Base-by-base conservation (phyloP, 805 yeast species). In the Wickerhamiella sorbophila region DNA sequence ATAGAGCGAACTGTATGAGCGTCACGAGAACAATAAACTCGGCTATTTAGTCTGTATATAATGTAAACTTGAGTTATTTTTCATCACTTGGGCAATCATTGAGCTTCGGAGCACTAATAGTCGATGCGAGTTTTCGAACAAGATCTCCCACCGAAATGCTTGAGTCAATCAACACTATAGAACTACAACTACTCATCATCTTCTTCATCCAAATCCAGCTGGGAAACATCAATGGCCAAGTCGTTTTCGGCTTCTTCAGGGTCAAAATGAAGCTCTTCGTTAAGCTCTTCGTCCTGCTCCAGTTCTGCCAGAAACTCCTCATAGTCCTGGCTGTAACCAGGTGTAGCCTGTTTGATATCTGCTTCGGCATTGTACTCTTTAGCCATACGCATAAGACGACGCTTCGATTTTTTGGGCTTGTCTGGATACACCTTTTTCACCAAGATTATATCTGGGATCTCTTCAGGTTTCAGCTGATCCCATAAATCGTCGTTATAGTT, bases 311-410 rank as follows among this genome's bases (percentile, higher is more conserved):
- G 72, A 81, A 82, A 86, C 53, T 82, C 63, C 64, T 85, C 95
- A 65, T 84, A 86, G 63, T 86, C 56, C 8, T 46, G 39, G 36
- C 43, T 38, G 43, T 43, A 20, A 9, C 41, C 41, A 6, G 50
- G 49, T 22, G 47, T 94, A 65, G 74, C 76, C 58, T 81, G 91
- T 55, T 77, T 79, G 49, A 81, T 91, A 43, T 84, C 87, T 49
- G 75, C 79, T 65, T 86, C 79, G 2, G 87, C 96, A 51, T 75
- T 74, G 65, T 87, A 94, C 65, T 91, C 97, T 57, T 72, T 82
- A 31, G 97, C 97, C 95, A 88, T 87, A 71, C 97, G 81, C 77
- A 83, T 82, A 63, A 88, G 75, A 64, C 80, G 84, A 62, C 70
- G 69, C 71, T 88, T 77, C 70, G 77, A 74, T 73, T 79, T 65